These are phyloP conservation scores for Neurospora sp. DNA, from an alignment of 495 filamentous ascomycete genomes.

Conservation along the genomic window DNA sequence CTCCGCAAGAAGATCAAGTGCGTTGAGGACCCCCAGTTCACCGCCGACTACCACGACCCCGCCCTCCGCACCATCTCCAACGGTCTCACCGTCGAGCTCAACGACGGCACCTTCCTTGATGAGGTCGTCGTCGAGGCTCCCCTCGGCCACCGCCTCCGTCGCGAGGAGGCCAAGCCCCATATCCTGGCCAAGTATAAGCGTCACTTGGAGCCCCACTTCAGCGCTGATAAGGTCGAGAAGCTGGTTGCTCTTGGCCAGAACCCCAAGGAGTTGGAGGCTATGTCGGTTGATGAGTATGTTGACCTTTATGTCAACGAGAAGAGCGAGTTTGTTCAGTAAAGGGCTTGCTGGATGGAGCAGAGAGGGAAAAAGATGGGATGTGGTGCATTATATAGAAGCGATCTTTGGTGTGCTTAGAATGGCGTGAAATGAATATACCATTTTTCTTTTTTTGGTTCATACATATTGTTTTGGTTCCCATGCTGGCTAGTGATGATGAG, in stretches of 20 bases:
- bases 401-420: neutral
- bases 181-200: constrained; percentile 91
- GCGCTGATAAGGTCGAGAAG: constrained; percentile 61
- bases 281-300: constrained; percentile 86
- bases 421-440: neutral
- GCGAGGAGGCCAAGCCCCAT: constrained; percentile 95
- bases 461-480: neutral
- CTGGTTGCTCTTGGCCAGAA: constrained; percentile 68
- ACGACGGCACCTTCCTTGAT: constrained; percentile 86
- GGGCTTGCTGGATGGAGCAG: neutral
- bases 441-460: neutral
- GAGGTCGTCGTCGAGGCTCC: constrained; percentile 94
- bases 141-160: constrained; percentile 79
- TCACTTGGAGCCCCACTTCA: constrained; percentile 77
- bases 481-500: neutral
- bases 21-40: constrained; percentile 92
- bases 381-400: neutral
- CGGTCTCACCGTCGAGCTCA: constrained; percentile 82
- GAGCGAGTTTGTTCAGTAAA: constrained; percentile 39
- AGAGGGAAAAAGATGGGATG: neutral
- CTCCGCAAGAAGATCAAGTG: constrained; percentile 87
- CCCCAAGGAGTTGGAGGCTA: constrained; percentile 59
- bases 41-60: constrained; percentile 87
- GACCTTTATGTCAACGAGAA: constrained; percentile 71
- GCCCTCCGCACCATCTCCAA: constrained; percentile 91